Evolutionary conservation across 2,329 filamentous ascomycete species (phyloP).

Genomic region (Colletotrichum lindemuthianum): DNA sequence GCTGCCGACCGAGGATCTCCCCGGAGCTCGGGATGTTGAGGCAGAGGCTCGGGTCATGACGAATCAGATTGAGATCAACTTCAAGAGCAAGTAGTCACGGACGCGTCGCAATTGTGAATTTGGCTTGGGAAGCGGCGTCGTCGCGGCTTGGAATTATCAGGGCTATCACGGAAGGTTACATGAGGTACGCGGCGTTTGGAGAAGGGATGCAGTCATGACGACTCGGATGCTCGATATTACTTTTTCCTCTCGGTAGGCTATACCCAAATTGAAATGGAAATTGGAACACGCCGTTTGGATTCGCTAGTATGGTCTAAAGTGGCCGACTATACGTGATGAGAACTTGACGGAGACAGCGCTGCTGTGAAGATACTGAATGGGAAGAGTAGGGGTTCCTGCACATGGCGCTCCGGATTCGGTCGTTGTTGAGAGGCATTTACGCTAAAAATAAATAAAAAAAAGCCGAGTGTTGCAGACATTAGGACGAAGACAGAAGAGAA

Average conservation of each 20-base stretch:
- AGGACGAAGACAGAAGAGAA: constrained; percentile 13
- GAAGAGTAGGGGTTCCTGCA: not conserved
- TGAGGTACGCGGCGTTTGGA: constrained; percentile 21
- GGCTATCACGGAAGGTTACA: constrained; percentile 1
- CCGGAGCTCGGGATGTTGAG: too few species aligned
- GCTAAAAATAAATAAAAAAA: too few species aligned
- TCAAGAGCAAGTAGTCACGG: not conserved
- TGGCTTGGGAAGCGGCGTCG: not conserved
- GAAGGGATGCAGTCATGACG: not conserved
- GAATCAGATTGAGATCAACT: constrained; percentile 18
- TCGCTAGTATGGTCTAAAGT: too few species aligned
- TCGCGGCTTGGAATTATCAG: not conserved
- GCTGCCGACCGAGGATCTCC: too few species aligned
- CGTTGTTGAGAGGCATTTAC: constrained; percentile 11
- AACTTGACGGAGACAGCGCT: too few species aligned
- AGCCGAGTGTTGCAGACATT: constrained; percentile 12
- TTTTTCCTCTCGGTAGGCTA: constrained; percentile 11
- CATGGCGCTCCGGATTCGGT: constrained; percentile 28
- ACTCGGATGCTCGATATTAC: not conserved
- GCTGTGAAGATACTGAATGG: not conserved
- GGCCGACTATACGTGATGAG: too few species aligned
- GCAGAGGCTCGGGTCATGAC: too few species aligned
- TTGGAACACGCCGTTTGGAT: not conserved
- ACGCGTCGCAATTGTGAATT: not conserved
- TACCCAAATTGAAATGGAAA: constrained; percentile 28